Evolutionary conservation across 1,284 basidiomycete species (phyloP).

Genomic region (Tremellales sp.): DNA sequence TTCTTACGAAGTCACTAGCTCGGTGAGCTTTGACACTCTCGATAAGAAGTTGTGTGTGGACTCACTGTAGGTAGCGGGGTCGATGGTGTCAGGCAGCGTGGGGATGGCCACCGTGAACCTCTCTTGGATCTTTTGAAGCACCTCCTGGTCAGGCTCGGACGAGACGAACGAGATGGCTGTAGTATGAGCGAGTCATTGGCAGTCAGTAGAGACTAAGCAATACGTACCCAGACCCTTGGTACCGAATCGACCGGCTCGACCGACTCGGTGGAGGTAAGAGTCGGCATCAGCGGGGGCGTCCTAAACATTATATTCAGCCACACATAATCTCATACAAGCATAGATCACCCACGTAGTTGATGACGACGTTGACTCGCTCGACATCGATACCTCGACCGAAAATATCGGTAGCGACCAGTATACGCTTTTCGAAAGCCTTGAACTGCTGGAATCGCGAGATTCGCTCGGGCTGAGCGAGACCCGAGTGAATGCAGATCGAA

Average conservation of each 20-base stretch:
- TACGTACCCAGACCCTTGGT: slow-evolving; percentile 80
- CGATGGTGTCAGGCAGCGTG: slow-evolving; percentile 44
- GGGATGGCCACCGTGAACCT: slow-evolving; percentile 50
- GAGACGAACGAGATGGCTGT: slow-evolving; percentile 92
- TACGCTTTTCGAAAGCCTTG: slow-evolving; percentile 99
- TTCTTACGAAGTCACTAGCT: not conserved
- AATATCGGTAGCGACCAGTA: slow-evolving; percentile 95
- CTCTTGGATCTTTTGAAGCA: slow-evolving; percentile 59
- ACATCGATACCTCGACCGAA: slow-evolving; percentile 97
- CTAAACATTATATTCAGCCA: slow-evolving; percentile 8
- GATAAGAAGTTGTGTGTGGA: not conserved
- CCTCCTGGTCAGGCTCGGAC: slow-evolving; percentile 84
- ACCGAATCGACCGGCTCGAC: slow-evolving; percentile 98
- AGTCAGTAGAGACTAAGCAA: not conserved
- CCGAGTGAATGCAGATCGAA: slow-evolving; percentile 95
- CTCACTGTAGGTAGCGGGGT: slow-evolving; percentile 42
- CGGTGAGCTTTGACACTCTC: not conserved
- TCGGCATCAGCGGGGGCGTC: slow-evolving; percentile 96
- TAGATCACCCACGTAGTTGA: slow-evolving; percentile 62
- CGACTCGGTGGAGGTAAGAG: slow-evolving; percentile 97
- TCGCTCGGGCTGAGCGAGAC: slow-evolving; percentile 89
- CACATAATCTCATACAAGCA: not conserved
- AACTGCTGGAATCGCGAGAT: slow-evolving; percentile 98
- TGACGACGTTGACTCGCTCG: slow-evolving; percentile 93
- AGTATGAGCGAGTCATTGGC: not conserved